These are phyloP conservation scores for Cladosporium sp. DNA, from an alignment of 2,329 filamentous ascomycete species.

Conservation along the genomic window DNA sequence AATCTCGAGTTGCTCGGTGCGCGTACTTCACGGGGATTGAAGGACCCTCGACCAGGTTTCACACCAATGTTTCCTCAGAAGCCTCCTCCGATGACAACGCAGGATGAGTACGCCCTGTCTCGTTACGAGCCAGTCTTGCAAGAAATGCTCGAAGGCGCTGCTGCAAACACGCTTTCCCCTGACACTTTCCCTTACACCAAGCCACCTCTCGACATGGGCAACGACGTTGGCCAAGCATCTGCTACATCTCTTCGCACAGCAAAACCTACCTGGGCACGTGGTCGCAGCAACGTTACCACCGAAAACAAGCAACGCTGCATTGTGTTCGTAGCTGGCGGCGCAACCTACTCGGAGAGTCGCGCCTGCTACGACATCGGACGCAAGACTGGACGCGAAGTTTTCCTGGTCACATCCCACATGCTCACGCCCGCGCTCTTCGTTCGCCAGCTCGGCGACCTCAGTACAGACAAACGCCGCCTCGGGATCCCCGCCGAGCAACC, in stretches of 20 bases:
- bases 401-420: constrained; percentile 89
- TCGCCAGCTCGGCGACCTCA: constrained; percentile 75
- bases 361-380: constrained; percentile 82
- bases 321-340: constrained; percentile 91
- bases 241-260: constrained; percentile 75
- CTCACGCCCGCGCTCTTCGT: constrained; percentile 77
- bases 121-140: constrained; percentile 80
- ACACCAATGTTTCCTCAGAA: constrained; percentile 70
- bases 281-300: constrained; percentile 56
- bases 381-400: constrained; percentile 71
- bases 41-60: constrained; percentile 65
- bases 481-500: constrained; percentile 78
- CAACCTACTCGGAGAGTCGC: constrained; percentile 85
- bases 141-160: constrained; percentile 70
- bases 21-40: constrained; percentile 65
- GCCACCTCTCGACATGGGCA: constrained; percentile 55
- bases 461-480: constrained; percentile 67
- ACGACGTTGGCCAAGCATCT: constrained; percentile 47
- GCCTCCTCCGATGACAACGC: constrained; percentile 45
- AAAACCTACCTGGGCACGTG: constrained; percentile 92
- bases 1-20: constrained; percentile 82
- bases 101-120: constrained; percentile 77
- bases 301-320: constrained; percentile 89
- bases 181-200: constrained; percentile 46
- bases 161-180: constrained; percentile 38